Conservation (phyloP, 805 yeast genomes). For the Candida koratica region DNA sequence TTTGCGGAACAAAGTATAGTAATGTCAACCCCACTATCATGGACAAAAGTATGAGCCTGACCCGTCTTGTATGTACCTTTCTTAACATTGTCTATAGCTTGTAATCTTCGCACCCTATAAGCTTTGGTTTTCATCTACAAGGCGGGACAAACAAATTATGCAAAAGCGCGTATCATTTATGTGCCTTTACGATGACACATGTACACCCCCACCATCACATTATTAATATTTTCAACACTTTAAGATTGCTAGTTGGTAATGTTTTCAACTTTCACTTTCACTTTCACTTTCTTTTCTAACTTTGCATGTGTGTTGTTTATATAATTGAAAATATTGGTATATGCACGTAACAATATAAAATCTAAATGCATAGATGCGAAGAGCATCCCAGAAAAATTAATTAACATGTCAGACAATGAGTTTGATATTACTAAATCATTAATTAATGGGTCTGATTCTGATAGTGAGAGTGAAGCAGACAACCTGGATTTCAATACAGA, state of each 20-base stretch:
- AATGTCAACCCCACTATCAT: constrained; percentile 2
- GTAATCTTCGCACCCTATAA: not conserved
- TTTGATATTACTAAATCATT: constrained; percentile 62
- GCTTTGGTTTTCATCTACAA: constrained; percentile 1
- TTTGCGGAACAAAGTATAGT: constrained; percentile 1
- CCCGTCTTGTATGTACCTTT: not conserved
- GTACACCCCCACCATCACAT: not conserved
- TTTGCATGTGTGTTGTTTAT: too few relatives aligned
- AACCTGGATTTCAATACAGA: constrained; percentile 13
- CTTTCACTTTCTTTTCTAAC: too few relatives aligned
- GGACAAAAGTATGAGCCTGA: constrained; percentile 2
- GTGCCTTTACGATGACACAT: constrained; percentile 1
- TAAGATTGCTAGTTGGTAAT: too few relatives aligned
- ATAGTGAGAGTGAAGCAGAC: constrained; percentile 16
- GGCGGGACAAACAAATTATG: not conserved
- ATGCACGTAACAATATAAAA: too few relatives aligned
- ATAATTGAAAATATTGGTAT: too few relatives aligned
- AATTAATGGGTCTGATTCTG: constrained; percentile 33
- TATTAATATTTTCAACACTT: too few relatives aligned
- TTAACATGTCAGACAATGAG: constrained; percentile 16
- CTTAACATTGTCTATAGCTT: too few relatives aligned
- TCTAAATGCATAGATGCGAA: too few relatives aligned
- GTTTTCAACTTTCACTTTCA: too few relatives aligned
- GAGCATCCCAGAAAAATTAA: constrained; percentile 7
- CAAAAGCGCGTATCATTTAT: constrained; percentile 2